phyloP scores from a whole-genome alignment of 1,139 yeast species.

The Kodamaea sp. region DNA sequence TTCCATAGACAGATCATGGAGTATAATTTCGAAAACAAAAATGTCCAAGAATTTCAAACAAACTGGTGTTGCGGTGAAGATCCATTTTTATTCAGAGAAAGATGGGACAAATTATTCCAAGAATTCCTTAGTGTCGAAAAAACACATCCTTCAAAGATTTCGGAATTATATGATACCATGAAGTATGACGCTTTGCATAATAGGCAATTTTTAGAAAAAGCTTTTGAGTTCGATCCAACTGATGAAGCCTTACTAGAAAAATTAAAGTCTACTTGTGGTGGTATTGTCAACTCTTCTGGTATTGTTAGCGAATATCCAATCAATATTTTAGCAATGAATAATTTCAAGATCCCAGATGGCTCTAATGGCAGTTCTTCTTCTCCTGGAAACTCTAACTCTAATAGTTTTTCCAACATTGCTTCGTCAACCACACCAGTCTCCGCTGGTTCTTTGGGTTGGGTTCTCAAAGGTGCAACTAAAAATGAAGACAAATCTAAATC shows the following conservation, averaged over 20 bases:
- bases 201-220: slow-evolving; percentile 78
- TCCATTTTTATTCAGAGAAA: slow-evolving; percentile 80
- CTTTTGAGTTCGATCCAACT: slow-evolving; percentile 69
- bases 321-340: slow-evolving; percentile 71
- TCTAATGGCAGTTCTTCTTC: slow-evolving; percentile 5
- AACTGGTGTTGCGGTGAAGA: slow-evolving; percentile 98
- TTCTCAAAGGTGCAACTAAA: slow-evolving; percentile 44
- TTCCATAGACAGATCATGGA: slow-evolving; percentile 85
- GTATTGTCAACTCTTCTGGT: slow-evolving; percentile 56
- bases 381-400: slow-evolving; percentile 17
- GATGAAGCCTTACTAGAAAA: slow-evolving; percentile 41
- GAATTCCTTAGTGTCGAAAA: slow-evolving; percentile 93
- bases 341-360: slow-evolving; percentile 52
- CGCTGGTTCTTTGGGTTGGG: slow-evolving; percentile 77
- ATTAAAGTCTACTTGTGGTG: slow-evolving; percentile 42
- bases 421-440: slow-evolving; percentile 34
- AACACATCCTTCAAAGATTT: slow-evolving; percentile 95
- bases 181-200: slow-evolving; percentile 97
- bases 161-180: slow-evolving; percentile 97
- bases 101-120: slow-evolving; percentile 95
- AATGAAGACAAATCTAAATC: slow-evolving; percentile 17
- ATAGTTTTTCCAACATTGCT: slow-evolving; percentile 26
- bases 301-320: slow-evolving; percentile 79
- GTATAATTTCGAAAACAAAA: slow-evolving; percentile 66
- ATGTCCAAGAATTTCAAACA: slow-evolving; percentile 65